Conservation (phyloP, 2,329 filamentous ascomycete species). For the Bipolaris gigantea region DNA sequence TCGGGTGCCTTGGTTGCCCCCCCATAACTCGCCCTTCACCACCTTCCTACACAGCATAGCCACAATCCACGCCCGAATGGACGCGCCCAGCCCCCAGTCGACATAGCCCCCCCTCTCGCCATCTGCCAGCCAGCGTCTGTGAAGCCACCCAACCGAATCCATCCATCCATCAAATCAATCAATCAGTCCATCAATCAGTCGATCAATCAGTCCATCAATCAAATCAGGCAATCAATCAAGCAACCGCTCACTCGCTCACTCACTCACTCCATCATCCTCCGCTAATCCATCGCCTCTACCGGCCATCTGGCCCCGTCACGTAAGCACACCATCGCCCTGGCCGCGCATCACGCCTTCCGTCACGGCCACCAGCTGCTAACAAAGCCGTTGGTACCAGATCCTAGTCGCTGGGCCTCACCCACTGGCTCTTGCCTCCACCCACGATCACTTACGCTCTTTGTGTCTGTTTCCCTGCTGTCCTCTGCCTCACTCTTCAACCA, state of each 20-base stretch:
- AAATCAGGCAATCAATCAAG: no score
- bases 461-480: neutral
- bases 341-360: neutral
- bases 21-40: neutral
- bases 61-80: constrained; percentile 11
- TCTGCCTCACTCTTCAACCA: neutral
- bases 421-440: constrained; percentile 7
- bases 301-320: constrained; percentile 2
- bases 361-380: neutral
- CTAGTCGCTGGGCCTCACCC: neutral
- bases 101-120: constrained; percentile 13
- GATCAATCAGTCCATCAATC: neutral
- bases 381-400: neutral
- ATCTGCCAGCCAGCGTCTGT: constrained; percentile 3
- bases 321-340: constrained; percentile 5
- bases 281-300: constrained; percentile 1
- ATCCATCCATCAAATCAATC: neutral
- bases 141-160: neutral
- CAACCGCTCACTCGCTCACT: neutral
- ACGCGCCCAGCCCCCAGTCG: constrained; percentile 5
- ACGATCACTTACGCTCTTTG: neutral
- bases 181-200: neutral
- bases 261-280: neutral
- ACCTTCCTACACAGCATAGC: neutral
- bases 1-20: neutral